phyloP scores from a whole-genome alignment of 495 filamentous ascomycete genomes.

The Lasiosphaeria hispida region DNA sequence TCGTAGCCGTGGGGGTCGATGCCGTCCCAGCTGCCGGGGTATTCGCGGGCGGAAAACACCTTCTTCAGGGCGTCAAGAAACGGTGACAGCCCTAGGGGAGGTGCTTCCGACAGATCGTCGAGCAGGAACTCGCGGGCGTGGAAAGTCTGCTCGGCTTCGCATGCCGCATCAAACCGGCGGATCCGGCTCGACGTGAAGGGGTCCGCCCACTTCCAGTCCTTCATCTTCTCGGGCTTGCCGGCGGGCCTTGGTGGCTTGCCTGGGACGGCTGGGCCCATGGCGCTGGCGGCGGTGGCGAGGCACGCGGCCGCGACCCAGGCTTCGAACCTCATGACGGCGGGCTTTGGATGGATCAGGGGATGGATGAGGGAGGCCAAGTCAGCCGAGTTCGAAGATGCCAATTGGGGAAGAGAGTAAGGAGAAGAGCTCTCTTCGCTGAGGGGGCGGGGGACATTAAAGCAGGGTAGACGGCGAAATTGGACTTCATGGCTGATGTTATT shows the following conservation, averaged over 20 bases:
- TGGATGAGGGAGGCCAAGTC: neutral
- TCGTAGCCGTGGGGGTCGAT: conserved; percentile 39
- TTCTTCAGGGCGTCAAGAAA: conserved; percentile 32
- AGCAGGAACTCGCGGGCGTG: conserved; percentile 31
- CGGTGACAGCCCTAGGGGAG: conserved; percentile 25
- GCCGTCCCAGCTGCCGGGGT: conserved; percentile 39
- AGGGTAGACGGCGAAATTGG: neutral
- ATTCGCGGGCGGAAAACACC: conserved; percentile 28
- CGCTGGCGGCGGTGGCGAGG: conserved; percentile 19
- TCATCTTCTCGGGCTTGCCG: conserved; percentile 23
- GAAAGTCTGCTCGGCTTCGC: conserved; percentile 24
- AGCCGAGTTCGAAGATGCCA: too few species aligned
- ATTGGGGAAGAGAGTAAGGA: neutral
- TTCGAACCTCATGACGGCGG: conserved; percentile 25
- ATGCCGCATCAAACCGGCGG: conserved; percentile 21
- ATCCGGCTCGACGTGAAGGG: conserved; percentile 23
- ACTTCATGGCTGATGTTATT: conserved; percentile 4
- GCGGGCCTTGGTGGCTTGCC: conserved; percentile 18
- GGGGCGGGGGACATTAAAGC: neutral
- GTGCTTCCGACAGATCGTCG: conserved; percentile 30
- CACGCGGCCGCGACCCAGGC: conserved; percentile 15
- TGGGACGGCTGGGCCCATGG: conserved; percentile 26
- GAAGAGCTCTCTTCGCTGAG: neutral
- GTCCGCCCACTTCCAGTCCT: conserved; percentile 32
- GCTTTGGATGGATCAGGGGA: neutral